These are phyloP conservation scores for Phytophthora podocarpi DNA, from an alignment of 352 stramenopile genomes.

Conservation along the genomic window DNA sequence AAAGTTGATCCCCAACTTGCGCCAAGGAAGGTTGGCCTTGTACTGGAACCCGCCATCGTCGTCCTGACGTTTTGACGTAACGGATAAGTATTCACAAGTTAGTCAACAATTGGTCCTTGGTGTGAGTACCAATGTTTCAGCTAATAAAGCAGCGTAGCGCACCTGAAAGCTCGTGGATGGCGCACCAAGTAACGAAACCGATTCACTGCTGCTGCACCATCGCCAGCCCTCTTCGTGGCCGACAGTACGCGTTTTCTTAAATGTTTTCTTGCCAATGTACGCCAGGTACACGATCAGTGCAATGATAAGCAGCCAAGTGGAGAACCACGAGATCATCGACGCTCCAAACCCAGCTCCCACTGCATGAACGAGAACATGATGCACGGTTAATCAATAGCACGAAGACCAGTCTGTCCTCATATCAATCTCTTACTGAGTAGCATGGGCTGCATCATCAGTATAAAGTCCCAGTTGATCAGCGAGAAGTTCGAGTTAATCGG, in stretches of 20 bases:
- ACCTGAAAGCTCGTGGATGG: constrained; percentile 38
- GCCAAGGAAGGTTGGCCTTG: constrained; percentile 44
- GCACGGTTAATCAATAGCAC: not conserved
- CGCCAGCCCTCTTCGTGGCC: constrained; percentile 79
- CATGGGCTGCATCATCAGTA: constrained; percentile 94
- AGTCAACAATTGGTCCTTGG: not conserved
- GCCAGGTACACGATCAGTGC: constrained; percentile 85
- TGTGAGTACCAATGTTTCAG: not conserved
- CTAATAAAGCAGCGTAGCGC: not conserved
- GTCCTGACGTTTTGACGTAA: constrained; percentile 13
- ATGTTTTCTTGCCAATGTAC: constrained; percentile 73
- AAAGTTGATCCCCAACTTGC: constrained; percentile 75
- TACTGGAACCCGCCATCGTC: constrained; percentile 36
- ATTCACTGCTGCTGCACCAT: constrained; percentile 35
- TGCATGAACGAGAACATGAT: constrained; percentile 10
- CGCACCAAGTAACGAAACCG: constrained; percentile 37
- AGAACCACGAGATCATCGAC: constrained; percentile 89
- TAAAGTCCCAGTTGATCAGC: constrained; percentile 95
- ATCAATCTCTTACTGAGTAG: constrained; percentile 36
- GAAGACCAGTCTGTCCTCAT: not conserved
- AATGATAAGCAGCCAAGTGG: constrained; percentile 76
- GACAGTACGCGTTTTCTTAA: constrained; percentile 80
- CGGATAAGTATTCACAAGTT: too few relatives aligned
- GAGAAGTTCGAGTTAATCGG: constrained; percentile 47
- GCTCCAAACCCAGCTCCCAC: constrained; percentile 61